These are phyloP conservation scores for Astragalus membranaceus DNA, from an alignment of 306 rosid species.

Conservation along the genomic window DNA sequence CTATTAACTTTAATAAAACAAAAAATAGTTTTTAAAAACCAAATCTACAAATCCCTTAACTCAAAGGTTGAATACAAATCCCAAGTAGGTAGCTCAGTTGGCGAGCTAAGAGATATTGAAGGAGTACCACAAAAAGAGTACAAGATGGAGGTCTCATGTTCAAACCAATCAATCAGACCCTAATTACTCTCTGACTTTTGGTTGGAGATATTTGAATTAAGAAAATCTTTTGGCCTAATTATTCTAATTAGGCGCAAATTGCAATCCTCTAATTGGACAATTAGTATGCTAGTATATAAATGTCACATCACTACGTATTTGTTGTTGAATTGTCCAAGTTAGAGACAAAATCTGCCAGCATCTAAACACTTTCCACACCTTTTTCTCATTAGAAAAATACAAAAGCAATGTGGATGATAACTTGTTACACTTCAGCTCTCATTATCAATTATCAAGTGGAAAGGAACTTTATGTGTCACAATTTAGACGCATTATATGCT, in stretches of 20 bases:
- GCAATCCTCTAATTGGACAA: conserved; percentile 22
- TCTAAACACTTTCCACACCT: conserved; percentile 21
- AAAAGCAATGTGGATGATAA: conserved; percentile 20
- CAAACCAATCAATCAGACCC: too few relatives aligned
- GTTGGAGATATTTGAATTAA: too few relatives aligned
- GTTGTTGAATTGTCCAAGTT: conserved; percentile 35
- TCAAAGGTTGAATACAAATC: too few relatives aligned
- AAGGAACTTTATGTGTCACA: conserved; percentile 24
- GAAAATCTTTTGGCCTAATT: conserved; percentile 28
- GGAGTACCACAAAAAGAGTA: too few relatives aligned
- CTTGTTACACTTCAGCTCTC: conserved; percentile 22
- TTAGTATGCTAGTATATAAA: conserved; percentile 6
- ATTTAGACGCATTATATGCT: background rate
- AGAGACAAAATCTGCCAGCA: conserved; percentile 48
- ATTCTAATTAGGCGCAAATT: conserved; percentile 29
- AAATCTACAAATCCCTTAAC: too few relatives aligned
- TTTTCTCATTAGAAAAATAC: conserved; percentile 19
- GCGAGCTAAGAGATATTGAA: too few relatives aligned
- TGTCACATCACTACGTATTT: conserved; percentile 32
- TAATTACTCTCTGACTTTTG: too few relatives aligned
- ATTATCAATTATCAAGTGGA: conserved; percentile 21
- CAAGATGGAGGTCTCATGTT: too few relatives aligned
- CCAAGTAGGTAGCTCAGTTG: too few relatives aligned
- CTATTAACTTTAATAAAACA: too few relatives aligned
- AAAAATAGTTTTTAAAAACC: too few relatives aligned